These are phyloP conservation scores for Emericellopsis cladophorae DNA, from an alignment of 2,329 filamentous ascomycete genomes.

Conservation along the genomic window DNA sequence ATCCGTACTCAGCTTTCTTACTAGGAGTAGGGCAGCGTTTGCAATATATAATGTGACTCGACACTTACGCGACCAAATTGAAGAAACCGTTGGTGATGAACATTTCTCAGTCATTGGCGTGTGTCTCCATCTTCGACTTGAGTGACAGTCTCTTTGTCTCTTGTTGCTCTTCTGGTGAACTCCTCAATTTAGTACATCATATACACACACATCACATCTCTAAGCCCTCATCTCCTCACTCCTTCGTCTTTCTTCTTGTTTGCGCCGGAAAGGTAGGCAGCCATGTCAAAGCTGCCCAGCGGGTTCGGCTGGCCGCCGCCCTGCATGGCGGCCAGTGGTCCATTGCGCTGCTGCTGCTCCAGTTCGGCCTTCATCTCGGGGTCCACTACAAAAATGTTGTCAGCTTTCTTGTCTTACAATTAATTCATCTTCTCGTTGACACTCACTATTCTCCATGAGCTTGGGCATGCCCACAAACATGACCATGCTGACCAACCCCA, in stretches of 20 bases:
- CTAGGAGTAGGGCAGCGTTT: no score
- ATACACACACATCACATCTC: no score
- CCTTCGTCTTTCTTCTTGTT: conserved; percentile 33
- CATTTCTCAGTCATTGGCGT: no score
- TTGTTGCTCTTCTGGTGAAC: no score
- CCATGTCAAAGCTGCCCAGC: conserved; percentile 47
- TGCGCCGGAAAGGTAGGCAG: conserved; percentile 47
- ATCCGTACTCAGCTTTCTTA: no score
- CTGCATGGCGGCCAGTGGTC: conserved; percentile 49
- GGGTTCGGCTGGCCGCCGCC: conserved; percentile 24
- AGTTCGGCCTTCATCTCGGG: conserved; percentile 91
- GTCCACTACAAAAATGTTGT: conserved; percentile 54
- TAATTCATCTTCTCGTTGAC: background rate
- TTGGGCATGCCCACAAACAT: conserved; percentile 91
- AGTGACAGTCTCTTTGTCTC: no score
- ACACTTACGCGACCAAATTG: no score
- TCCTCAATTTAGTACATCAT: no score
- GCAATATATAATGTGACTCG: no score
- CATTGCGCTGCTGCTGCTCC: conserved; percentile 74
- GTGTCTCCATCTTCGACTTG: no score
- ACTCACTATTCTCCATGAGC: conserved; percentile 87
- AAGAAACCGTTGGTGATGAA: no score
- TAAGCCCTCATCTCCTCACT: conserved; percentile 15
- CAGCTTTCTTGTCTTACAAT: background rate
- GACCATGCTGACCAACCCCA: conserved; percentile 70